These are phyloP conservation scores for Teratosphaeria viscida DNA, from an alignment of 2,329 filamentous ascomycete genomes.

Conservation along the genomic window DNA sequence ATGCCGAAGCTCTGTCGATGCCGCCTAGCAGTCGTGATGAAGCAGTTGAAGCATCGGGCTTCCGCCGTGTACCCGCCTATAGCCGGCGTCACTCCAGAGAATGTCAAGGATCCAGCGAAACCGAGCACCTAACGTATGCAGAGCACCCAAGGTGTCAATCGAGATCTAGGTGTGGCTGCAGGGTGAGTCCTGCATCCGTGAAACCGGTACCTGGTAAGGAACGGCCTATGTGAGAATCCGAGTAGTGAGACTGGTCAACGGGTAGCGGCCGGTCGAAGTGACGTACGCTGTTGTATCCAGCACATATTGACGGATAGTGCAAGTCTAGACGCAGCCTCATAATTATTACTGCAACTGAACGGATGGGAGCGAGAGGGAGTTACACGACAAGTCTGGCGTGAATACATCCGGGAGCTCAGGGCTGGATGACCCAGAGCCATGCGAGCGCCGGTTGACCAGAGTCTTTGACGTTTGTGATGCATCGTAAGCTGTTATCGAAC, in stretches of 20 bases:
- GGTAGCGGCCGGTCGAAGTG: conserved; percentile 18
- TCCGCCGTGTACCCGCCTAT: background rate
- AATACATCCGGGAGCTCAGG: background rate
- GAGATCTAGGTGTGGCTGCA: conserved; percentile 23
- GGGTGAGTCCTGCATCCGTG: conserved; percentile 9
- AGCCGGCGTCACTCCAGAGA: background rate
- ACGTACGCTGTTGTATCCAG: conserved; percentile 12
- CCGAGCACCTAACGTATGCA: conserved; percentile 3
- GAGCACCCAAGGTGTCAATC: conserved; percentile 10
- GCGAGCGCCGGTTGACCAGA: background rate
- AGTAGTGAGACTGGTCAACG: conserved; percentile 7
- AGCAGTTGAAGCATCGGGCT: background rate
- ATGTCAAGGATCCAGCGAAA: background rate
- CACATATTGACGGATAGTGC: conserved; percentile 12
- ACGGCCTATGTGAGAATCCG: background rate
- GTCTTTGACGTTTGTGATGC: conserved; percentile 9
- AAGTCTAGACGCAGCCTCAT: conserved; percentile 4
- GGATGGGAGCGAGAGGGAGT: background rate
- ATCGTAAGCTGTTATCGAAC: conserved; percentile 3
- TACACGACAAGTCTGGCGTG: background rate
- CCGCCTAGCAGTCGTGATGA: background rate
- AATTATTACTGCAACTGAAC: background rate
- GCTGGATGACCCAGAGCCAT: background rate
- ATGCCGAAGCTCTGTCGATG: conserved; percentile 9
- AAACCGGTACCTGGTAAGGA: conserved; percentile 18